A percentile compares a stretch with the other conserved stretches of the same genome.
Evolutionary conservation across 1,284 basidiomycete genomes (phyloP).

Genomic region (Microstroma glucosiphilum): DNA sequence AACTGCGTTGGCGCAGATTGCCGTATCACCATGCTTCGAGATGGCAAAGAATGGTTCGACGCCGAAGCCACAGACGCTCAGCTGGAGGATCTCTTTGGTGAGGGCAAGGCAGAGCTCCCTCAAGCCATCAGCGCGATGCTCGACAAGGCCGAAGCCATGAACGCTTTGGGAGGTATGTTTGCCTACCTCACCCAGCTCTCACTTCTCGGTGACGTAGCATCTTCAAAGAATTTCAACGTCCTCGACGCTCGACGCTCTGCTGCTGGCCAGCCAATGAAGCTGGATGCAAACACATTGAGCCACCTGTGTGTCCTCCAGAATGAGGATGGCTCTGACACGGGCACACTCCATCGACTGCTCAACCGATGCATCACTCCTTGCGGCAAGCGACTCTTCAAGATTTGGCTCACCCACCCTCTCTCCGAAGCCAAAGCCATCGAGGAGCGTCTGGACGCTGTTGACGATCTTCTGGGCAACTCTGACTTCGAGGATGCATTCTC

Average conservation of each 20-base stretch:
- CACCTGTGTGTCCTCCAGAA: constrained; percentile 49
- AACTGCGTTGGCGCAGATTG: constrained; percentile 36
- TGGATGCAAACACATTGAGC: constrained; percentile 48
- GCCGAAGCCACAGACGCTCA: constrained; percentile 27
- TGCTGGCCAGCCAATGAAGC: constrained; percentile 18
- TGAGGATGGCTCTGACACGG: constrained; percentile 45
- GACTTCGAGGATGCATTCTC: constrained; percentile 38
- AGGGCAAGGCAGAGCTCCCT: constrained; percentile 24
- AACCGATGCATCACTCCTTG: constrained; percentile 49
- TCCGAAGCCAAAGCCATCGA: constrained; percentile 31
- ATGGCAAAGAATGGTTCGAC: constrained; percentile 41
- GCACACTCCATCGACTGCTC: constrained; percentile 45
- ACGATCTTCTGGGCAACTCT: constrained; percentile 33
- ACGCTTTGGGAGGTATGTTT: constrained; percentile 44
- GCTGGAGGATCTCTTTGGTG: constrained; percentile 34
- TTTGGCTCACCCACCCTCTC: constrained; percentile 47
- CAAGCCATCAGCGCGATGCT: constrained; percentile 36
- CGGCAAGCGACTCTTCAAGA: constrained; percentile 48
- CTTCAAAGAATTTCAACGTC: constrained; percentile 46
- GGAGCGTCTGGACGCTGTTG: constrained; percentile 45
- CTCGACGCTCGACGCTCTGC: constrained; percentile 35
- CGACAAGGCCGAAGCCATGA: constrained; percentile 30
- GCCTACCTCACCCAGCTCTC: constrained; percentile 46
- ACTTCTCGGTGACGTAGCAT: constrained; percentile 44
- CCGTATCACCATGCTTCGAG: constrained; percentile 45